These are phyloP conservation scores for Kodamaea laetipori DNA, from an alignment of 805 yeast species.

Conservation along the genomic window DNA sequence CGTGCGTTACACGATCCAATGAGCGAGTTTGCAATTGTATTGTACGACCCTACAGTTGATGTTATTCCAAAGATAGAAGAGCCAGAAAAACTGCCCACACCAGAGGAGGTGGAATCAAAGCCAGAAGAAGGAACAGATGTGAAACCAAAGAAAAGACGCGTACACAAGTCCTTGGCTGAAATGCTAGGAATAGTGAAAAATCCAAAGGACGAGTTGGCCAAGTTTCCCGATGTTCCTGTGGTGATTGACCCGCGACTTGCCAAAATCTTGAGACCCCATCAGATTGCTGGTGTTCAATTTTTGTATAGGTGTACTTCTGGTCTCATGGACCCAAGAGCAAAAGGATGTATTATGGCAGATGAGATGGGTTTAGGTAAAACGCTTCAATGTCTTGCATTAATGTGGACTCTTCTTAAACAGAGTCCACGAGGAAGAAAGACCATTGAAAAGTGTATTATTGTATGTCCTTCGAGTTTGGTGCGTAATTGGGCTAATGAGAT, in stretches of 20 bases:
- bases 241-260: constrained; percentile 90
- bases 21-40: constrained; percentile 89
- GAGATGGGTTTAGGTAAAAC: constrained; percentile 97
- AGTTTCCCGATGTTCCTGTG: constrained; percentile 86
- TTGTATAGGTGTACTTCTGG: constrained; percentile 91
- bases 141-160: constrained; percentile 37
- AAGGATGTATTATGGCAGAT: constrained; percentile 98
- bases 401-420: constrained; percentile 91
- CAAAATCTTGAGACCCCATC: constrained; percentile 90
- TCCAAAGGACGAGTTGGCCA: constrained; percentile 50
- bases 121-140: constrained; percentile 18
- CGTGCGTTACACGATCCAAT: constrained; percentile 93
- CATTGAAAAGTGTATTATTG: constrained; percentile 87
- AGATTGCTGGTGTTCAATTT: constrained; percentile 92
- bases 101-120: constrained; percentile 15
- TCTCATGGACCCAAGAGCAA: constrained; percentile 74
- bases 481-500: constrained; percentile 97
- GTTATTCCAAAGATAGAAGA: constrained; percentile 35
- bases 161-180: constrained; percentile 73
- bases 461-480: constrained; percentile 92
- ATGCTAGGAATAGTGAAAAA: constrained; percentile 68
- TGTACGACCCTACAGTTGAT: constrained; percentile 94
- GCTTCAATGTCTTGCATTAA: constrained; percentile 79
- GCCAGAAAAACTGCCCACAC: constrained; percentile 15
- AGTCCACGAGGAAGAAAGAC: constrained; percentile 83